These are phyloP conservation scores for Wallacemonas sp. DNA, from an alignment of 208 protist genomes.

Conservation along the genomic window DNA sequence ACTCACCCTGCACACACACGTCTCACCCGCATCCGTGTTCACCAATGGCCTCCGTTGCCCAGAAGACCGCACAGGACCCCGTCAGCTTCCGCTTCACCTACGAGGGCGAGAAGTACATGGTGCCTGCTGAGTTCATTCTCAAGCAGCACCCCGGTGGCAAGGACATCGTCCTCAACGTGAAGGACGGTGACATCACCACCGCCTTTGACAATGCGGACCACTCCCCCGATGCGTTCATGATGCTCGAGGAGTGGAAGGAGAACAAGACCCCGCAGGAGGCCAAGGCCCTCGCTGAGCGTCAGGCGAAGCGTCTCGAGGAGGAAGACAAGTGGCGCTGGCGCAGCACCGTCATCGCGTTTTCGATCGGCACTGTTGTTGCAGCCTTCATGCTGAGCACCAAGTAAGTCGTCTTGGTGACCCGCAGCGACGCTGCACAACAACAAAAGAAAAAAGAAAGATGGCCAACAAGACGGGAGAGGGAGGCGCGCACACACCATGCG, in stretches of 20 bases:
- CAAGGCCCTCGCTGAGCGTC: background rate
- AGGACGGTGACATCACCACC: conserved; percentile 29
- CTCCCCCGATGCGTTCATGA: conserved; percentile 19
- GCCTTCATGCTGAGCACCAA: conserved; percentile 14
- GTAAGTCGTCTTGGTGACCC: background rate
- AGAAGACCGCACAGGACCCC: conserved; percentile 1
- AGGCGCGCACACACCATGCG: too few relatives aligned
- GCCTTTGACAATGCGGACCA: conserved; percentile 29
- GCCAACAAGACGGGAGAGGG: too few relatives aligned
- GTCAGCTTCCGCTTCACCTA: conserved; percentile 18
- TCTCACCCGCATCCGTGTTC: background rate
- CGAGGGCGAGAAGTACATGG: conserved; percentile 22
- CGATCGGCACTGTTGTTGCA: conserved; percentile 13
- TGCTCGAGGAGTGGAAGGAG: conserved; percentile 35
- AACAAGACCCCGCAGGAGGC: conserved; percentile 1
- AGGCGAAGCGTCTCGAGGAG: conserved; percentile 16
- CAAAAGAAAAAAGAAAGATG: background rate
- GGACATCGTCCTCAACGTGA: conserved; percentile 20
- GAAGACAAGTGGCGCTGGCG: conserved; percentile 34
- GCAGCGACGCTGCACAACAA: background rate
- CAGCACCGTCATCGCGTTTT: conserved; percentile 32
- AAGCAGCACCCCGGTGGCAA: conserved; percentile 28
- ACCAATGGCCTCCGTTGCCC: background rate
- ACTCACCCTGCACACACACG: background rate
- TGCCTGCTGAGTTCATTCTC: conserved; percentile 22